Evolutionary conservation across 78 protist species (phyloP), one percentile per base, ranked within the genome.

Genomic region (Dictyostelium brefeldianum): DNA sequence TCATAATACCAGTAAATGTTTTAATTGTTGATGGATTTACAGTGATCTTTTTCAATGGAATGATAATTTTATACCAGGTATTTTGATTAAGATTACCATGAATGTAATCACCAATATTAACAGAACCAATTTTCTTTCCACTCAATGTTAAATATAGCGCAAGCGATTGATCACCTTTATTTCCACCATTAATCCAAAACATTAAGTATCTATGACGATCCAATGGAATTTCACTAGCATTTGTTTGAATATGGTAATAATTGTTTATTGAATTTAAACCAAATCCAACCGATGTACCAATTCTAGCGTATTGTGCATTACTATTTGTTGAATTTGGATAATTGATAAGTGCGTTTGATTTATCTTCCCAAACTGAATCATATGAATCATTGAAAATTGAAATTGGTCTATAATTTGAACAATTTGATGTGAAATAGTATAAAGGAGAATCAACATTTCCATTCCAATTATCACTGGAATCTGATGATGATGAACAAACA

Each of bases 161-260:
- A 15, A 84, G 47, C 22, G 56, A 65, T 53, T 50, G 84, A 67
- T 77, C 36, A 9, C 59, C 85, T 5, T 46, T 15, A 6, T 15
- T 20, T 51, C 81, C 93, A 50, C 84, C 84, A 50, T 74, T 77
- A 36, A 87, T 77, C 93, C 93, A 87, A 70, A 87, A 87, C 18
- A 75, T 71, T 0, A 87, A 6, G 48, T 51, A 87, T 51, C 64
- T 87, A 70, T 77, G 73, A 31, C 70, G 47, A 22, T 10, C 27
- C 9, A 62, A 50, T 22, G 62, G 79, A 22, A 87, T 59, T 0
- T 47, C 43, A 5, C 25, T 67, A 27, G 15, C 14, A 31, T 31
- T 31, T 14, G 74, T 29, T 57, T 43, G 36, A 27, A 29, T 74
- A 0, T 25, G 8, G 1, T 56, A 15, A 43, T 71, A 74, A 50